Conservation (phyloP, 1,284 basidiomycete species). For the Ustilago sp. region DNA sequence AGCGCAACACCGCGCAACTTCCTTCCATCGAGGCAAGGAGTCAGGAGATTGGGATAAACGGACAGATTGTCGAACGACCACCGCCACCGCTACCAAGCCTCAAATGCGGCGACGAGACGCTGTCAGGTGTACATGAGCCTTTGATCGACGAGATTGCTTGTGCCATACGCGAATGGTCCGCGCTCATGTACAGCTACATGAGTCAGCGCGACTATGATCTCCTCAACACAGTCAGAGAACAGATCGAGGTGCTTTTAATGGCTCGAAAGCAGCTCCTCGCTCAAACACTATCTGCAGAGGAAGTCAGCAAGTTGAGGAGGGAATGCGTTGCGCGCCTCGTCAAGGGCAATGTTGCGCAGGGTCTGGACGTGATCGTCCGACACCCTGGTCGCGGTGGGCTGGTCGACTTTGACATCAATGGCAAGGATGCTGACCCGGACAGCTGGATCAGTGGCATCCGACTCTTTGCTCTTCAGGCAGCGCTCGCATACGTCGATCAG, state of each 20-base stretch:
- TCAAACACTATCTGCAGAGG: slow-evolving; percentile 87
- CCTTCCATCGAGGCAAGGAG: slow-evolving; percentile 21
- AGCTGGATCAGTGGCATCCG: slow-evolving; percentile 66
- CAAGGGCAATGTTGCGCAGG: slow-evolving; percentile 89
- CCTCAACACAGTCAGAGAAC: slow-evolving; percentile 85
- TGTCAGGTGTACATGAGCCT: slow-evolving; percentile 75
- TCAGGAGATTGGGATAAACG: slow-evolving; percentile 43
- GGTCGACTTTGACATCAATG: slow-evolving; percentile 73
- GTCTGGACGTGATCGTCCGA: slow-evolving; percentile 92
- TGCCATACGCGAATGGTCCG: slow-evolving; percentile 93
- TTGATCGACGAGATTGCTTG: slow-evolving; percentile 97
- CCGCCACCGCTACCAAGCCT: slow-evolving; percentile 91
- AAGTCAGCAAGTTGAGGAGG: slow-evolving; percentile 82
- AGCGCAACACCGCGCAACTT: slow-evolving; percentile 10
- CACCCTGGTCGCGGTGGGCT: slow-evolving; percentile 91
- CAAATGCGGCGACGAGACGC: slow-evolving; percentile 72
- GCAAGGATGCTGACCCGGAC: slow-evolving; percentile 54
- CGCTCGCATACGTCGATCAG: slow-evolving; percentile 68
- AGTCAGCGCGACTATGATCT: slow-evolving; percentile 87
- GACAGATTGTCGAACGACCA: slow-evolving; percentile 70
- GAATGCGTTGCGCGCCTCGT: slow-evolving; percentile 91
- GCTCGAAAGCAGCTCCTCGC: slow-evolving; percentile 88
- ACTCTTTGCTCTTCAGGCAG: slow-evolving; percentile 68
- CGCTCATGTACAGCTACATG: slow-evolving; percentile 89
- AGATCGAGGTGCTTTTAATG: slow-evolving; percentile 90